Percentiles rank a stretch among this genome's conserved stretches.
These are phyloP conservation scores for Tausonia pullulans DNA, from an alignment of 1,284 basidiomycete genomes.

Conservation along the genomic window DNA sequence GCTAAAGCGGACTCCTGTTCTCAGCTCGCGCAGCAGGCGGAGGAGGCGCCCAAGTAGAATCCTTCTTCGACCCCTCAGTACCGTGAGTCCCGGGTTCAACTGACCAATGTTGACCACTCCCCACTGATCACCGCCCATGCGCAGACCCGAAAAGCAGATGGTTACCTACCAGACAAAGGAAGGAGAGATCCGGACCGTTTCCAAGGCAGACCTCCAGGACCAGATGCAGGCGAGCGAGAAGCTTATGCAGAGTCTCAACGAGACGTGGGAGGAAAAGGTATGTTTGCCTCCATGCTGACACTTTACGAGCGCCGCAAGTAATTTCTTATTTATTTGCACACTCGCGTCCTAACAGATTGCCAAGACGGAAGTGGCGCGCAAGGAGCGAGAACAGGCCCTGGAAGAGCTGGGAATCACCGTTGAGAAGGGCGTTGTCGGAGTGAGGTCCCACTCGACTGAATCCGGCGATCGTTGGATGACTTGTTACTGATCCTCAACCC, in stretches of 20 bases:
- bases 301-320: conserved; percentile 33
- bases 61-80: conserved; percentile 72
- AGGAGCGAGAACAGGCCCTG: conserved; percentile 88
- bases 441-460: neutral
- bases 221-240: conserved; percentile 95
- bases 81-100: conserved; percentile 36
- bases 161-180: conserved; percentile 90
- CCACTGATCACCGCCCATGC: neutral
- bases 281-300: neutral
- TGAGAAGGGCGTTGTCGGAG: conserved; percentile 84
- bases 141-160: conserved; percentile 72
- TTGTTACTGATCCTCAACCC: conserved; percentile 12
- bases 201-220: conserved; percentile 92
- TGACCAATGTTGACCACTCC: neutral
- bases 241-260: conserved; percentile 88
- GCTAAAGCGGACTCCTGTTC: conserved; percentile 6
- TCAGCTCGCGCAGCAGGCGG: conserved; percentile 53
- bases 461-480: neutral
- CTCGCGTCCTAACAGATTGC: no score
- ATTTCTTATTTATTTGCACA: conserved; percentile 20
- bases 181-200: conserved; percentile 87
- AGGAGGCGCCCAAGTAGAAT: conserved; percentile 44
- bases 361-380: conserved; percentile 24
- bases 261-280: conserved; percentile 94
- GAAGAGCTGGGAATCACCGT: conserved; percentile 96